phyloP scores from a whole-genome alignment of 2,329 filamentous ascomycete species.

The Diplodia mutila region DNA sequence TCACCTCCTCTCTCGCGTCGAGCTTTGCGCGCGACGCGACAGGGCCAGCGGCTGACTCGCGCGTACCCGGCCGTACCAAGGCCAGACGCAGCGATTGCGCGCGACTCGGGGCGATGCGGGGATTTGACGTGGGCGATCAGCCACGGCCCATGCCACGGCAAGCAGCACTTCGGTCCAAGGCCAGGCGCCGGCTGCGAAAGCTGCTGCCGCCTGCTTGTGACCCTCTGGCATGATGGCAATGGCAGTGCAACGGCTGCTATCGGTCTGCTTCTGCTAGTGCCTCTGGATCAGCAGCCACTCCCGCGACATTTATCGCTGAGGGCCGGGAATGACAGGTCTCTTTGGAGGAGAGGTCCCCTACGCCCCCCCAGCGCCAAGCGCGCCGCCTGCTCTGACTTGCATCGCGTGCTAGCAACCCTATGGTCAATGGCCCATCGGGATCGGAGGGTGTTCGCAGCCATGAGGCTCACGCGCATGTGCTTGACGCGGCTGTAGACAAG shows the following conservation, averaged over 20 bases:
- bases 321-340: conserved; percentile 3
- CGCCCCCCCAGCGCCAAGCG: conserved; percentile 1
- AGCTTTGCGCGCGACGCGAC: conserved; percentile 2
- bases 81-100: neutral
- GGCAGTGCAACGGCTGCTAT: conserved; percentile 13
- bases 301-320: conserved; percentile 12
- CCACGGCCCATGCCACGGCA: neutral
- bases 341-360: neutral
- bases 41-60: neutral
- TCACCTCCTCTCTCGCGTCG: neutral
- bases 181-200: neutral
- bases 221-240: neutral
- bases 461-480: conserved; percentile 12
- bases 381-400: conserved; percentile 11
- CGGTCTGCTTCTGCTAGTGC: neutral
- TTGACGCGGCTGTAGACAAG: conserved; percentile 3
- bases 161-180: neutral
- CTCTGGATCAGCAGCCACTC: conserved; percentile 15
- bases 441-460: conserved; percentile 22
- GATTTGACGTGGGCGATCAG: neutral
- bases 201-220: neutral
- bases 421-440: neutral
- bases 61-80: neutral
- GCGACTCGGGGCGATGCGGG: conserved; percentile 17
- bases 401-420: neutral